These are phyloP conservation scores for Furcasterigmium sp. DNA, from an alignment of 2,329 filamentous ascomycete genomes.

Conservation along the genomic window DNA sequence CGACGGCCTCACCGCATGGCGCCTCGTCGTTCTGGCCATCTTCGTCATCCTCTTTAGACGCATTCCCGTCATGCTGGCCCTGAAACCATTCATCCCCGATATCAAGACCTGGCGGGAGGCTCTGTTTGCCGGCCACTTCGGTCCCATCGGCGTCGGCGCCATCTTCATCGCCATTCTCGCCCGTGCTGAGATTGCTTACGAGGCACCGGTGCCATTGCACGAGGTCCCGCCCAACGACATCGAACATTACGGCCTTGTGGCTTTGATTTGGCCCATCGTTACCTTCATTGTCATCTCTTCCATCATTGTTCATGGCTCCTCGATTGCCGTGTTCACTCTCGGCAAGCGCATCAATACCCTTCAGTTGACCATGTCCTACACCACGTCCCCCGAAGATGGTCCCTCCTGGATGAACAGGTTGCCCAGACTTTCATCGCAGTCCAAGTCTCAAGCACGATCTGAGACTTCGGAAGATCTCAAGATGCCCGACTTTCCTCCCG, in stretches of 20 bases:
- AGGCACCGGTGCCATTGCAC: conserved; percentile 67
- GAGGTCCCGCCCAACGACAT: conserved; percentile 49
- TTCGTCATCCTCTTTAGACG: conserved; percentile 93
- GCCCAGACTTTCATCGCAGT: conserved; percentile 62
- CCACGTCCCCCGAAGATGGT: conserved; percentile 79
- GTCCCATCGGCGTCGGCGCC: conserved; percentile 93
- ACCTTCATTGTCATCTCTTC: conserved; percentile 92
- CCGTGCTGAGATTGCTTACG: conserved; percentile 81
- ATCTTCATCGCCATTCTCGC: conserved; percentile 94
- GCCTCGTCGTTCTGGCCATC: conserved; percentile 86
- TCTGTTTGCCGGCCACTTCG: conserved; percentile 94
- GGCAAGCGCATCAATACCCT: conserved; percentile 98
- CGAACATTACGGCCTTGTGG: conserved; percentile 64
- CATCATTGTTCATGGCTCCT: conserved; percentile 95
- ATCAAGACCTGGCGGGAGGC: conserved; percentile 98
- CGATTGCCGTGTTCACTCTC: conserved; percentile 92
- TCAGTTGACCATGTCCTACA: conserved; percentile 94
- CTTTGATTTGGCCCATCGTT: conserved; percentile 91
- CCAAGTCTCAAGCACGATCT: conserved; percentile 76
- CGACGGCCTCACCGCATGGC: conserved; percentile 79
- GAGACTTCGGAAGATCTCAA: conserved; percentile 70
- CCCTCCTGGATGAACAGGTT: conserved; percentile 93
- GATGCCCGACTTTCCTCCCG: conserved; percentile 57
- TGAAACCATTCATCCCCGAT: conserved; percentile 93
- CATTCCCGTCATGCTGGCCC: conserved; percentile 85